Evolutionary conservation across 208 protist species (phyloP).

Genomic region (Trypanosoma melophagium): DNA sequence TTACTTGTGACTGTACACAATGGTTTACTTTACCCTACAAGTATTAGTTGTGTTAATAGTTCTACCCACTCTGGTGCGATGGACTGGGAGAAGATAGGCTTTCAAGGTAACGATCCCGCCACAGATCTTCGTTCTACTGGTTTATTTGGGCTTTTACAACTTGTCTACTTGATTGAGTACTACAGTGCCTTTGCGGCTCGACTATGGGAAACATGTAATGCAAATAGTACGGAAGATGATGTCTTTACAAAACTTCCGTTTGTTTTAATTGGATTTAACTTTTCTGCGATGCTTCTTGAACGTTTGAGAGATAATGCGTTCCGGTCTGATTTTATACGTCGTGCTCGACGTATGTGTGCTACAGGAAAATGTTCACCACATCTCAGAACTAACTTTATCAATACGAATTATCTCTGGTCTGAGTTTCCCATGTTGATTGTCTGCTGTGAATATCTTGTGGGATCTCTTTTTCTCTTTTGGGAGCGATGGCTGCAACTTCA

Average conservation of each 20-base stretch:
- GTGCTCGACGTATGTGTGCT: background rate
- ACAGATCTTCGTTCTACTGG: slow-evolving; percentile 81
- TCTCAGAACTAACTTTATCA: background rate
- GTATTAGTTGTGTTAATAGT: background rate
- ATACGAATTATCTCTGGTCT: slow-evolving; percentile 17
- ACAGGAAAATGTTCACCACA: background rate
- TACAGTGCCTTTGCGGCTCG: slow-evolving; percentile 46
- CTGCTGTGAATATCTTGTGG: slow-evolving; percentile 41
- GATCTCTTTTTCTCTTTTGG: slow-evolving; percentile 39
- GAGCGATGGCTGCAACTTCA: slow-evolving; percentile 36
- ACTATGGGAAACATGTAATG: slow-evolving; percentile 62
- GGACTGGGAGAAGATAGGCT: slow-evolving; percentile 71
- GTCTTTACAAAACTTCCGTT: slow-evolving; percentile 61
- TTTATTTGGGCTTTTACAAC: slow-evolving; percentile 64
- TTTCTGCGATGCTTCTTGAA: slow-evolving; percentile 62
- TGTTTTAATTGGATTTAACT: slow-evolving; percentile 76
- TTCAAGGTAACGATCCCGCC: slow-evolving; percentile 76
- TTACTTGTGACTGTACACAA: slow-evolving; percentile 68
- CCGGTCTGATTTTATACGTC: slow-evolving; percentile 4
- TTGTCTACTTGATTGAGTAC: slow-evolving; percentile 72
- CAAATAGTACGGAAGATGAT: background rate
- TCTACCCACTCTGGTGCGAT: slow-evolving; percentile 22
- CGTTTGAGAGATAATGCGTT: slow-evolving; percentile 14
- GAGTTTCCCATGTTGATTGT: slow-evolving; percentile 37
- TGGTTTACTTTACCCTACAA: slow-evolving; percentile 19